Percentiles rank a stretch among this genome's conserved stretches.
These are phyloP conservation scores for Nitzschia putrida DNA, from an alignment of 108 stramenopile species.

Conservation along the genomic window DNA sequence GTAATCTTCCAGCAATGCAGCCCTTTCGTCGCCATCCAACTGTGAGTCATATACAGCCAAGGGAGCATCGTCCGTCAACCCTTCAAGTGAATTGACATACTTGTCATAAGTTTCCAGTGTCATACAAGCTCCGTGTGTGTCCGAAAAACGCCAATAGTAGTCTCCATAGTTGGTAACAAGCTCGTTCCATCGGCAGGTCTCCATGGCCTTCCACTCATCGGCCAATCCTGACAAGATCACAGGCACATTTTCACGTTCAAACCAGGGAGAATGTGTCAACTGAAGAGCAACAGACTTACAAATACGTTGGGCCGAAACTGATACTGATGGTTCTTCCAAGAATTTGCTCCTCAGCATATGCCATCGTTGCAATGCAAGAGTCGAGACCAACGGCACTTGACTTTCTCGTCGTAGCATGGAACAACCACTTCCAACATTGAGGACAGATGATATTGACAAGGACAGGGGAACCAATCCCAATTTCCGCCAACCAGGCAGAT, in stretches of 20 bases:
- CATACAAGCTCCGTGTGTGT: conserved; percentile 80
- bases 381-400: conserved; percentile 49
- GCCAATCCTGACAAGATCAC: conserved; percentile 64
- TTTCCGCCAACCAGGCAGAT: conserved; percentile 72
- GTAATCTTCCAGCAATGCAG: conserved; percentile 58
- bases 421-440: conserved; percentile 72
- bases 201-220: conserved; percentile 66
- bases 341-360: conserved; percentile 32
- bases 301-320: conserved; percentile 5
- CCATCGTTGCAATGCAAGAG: conserved; percentile 37
- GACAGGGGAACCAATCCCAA: conserved; percentile 40
- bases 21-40: conserved; percentile 56
- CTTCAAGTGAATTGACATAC: conserved; percentile 62
- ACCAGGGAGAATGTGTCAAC: conserved; percentile 33
- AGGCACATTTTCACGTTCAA: conserved; percentile 72
- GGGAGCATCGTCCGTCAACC: conserved; percentile 72
- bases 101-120: conserved; percentile 65
- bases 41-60: conserved; percentile 84
- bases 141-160: conserved; percentile 69
- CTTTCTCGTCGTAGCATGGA: conserved; percentile 62
- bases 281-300: conserved; percentile 2
- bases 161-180: conserved; percentile 65
- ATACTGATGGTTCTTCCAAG: conserved; percentile 25
- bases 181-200: conserved; percentile 49
- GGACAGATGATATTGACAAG: conserved; percentile 21